Conservation (phyloP, 305 asterid genomes). For the Petunia hybrid region DNA sequence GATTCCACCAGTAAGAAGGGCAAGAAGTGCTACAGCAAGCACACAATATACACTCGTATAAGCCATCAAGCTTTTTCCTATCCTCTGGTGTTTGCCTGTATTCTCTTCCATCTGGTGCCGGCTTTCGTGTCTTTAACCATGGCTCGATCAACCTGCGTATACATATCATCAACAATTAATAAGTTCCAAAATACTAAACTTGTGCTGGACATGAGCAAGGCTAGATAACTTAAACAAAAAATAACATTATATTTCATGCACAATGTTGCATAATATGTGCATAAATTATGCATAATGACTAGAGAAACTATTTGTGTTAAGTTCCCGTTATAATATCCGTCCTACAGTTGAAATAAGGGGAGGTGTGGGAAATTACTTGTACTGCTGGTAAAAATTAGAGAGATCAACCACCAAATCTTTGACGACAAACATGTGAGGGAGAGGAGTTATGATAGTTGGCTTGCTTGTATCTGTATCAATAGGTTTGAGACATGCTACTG, state of each 20-base stretch:
- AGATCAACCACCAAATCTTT: conserved; percentile 80
- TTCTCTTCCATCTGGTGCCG: conserved; percentile 58
- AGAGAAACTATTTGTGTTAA: too few relatives aligned
- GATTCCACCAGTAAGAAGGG: conserved; percentile 93
- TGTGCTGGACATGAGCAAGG: too few relatives aligned
- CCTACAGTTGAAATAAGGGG: neutral
- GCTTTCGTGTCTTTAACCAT: conserved; percentile 71
- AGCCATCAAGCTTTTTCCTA: conserved; percentile 68
- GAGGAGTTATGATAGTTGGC: conserved; percentile 63
- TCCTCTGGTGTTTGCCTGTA: conserved; percentile 54
- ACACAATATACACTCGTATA: conserved; percentile 74
- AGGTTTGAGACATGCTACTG: conserved; percentile 77
- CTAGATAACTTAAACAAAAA: too few relatives aligned
- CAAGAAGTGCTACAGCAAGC: conserved; percentile 75
- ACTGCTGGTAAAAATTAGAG: conserved; percentile 77
- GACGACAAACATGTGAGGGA: conserved; percentile 83
- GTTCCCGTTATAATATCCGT: too few relatives aligned
- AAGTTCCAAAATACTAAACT: neutral
- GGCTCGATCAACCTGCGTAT: conserved; percentile 67
- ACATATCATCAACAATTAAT: conserved; percentile 13
- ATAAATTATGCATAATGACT: too few relatives aligned
- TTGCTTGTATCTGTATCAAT: conserved; percentile 53
- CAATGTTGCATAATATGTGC: too few relatives aligned
- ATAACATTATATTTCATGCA: too few relatives aligned
- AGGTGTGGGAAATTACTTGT: conserved; percentile 55